A percentile compares a stretch with the other conserved stretches of the same genome.
These are phyloP conservation scores for Monosporascus sp. DNA, from an alignment of 2,329 filamentous ascomycete species.

Conservation along the genomic window DNA sequence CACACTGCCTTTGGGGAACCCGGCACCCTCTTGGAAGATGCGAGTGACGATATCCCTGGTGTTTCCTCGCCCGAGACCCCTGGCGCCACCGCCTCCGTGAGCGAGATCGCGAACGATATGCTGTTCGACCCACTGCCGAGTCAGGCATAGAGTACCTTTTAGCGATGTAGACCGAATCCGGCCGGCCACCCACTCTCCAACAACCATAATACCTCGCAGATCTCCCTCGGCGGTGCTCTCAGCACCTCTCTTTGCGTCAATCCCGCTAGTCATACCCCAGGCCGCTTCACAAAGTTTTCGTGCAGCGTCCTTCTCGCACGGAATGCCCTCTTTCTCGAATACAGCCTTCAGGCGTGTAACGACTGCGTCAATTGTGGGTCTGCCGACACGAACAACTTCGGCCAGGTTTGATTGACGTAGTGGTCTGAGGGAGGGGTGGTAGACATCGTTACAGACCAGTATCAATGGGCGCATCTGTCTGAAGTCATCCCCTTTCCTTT, in stretches of 20 bases:
- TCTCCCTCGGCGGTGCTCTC: conserved; percentile 67
- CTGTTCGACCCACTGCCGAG: conserved; percentile 70
- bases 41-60: conserved; percentile 69
- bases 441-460: conserved; percentile 95
- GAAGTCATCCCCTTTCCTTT: conserved; percentile 81
- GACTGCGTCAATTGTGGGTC: conserved; percentile 81
- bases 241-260: conserved; percentile 62
- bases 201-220: conserved; percentile 77
- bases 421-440: conserved; percentile 81
- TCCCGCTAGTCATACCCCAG: conserved; percentile 71
- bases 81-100: conserved; percentile 64
- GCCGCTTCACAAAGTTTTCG: conserved; percentile 77
- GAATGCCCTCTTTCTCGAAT: conserved; percentile 83
- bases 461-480: conserved; percentile 82
- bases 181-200: conserved; percentile 79
- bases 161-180: conserved; percentile 51
- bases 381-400: conserved; percentile 87
- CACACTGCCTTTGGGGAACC: conserved; percentile 59
- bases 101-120: conserved; percentile 63
- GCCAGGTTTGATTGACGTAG: conserved; percentile 79
- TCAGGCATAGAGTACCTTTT: conserved; percentile 46
- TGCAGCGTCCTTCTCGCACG: conserved; percentile 83
- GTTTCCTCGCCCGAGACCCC: conserved; percentile 66
- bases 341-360: conserved; percentile 74
- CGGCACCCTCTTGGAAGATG: conserved; percentile 74